Evolutionary conservation across 768 basidiomycete genomes (phyloP).

Genomic region (Kwoniella dejecticola): DNA sequence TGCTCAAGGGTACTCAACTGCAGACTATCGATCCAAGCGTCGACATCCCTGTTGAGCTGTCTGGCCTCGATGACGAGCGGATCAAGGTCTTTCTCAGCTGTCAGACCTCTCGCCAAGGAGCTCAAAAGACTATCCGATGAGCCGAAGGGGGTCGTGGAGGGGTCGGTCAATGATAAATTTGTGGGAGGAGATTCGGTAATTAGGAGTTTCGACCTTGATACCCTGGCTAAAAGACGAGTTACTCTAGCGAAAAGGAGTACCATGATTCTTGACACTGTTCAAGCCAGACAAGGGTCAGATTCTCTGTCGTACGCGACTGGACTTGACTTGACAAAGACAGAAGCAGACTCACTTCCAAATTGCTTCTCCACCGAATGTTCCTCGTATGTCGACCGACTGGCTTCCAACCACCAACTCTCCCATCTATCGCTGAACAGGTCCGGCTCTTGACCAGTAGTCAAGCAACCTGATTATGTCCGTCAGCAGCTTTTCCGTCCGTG

Average conservation of each 20-base stretch:
- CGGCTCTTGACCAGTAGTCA: slow-evolving; percentile 56
- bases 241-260: slow-evolving; percentile 47
- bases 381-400: slow-evolving; percentile 54
- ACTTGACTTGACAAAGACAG: neutral
- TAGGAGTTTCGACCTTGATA: slow-evolving; percentile 15
- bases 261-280: slow-evolving; percentile 52
- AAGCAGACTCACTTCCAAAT: slow-evolving; percentile 56
- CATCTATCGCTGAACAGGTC: slow-evolving; percentile 55
- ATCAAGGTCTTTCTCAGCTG: slow-evolving; percentile 10
- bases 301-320: neutral
- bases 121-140: neutral
- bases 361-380: slow-evolving; percentile 60
- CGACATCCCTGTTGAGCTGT: slow-evolving; percentile 40
- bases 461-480: slow-evolving; percentile 51
- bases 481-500: neutral
- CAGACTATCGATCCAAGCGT: slow-evolving; percentile 49
- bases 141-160: neutral
- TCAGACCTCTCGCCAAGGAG: neutral
- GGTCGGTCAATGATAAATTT: neutral
- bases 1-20: slow-evolving; percentile 47
- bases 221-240: slow-evolving; percentile 40
- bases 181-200: slow-evolving; percentile 34
- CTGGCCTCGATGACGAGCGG: slow-evolving; percentile 38
- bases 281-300: too few species aligned
- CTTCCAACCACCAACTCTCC: slow-evolving; percentile 58